These are phyloP conservation scores for Melanomma pulvis-pyrius DNA, from an alignment of 495 filamentous ascomycete genomes.

Conservation along the genomic window DNA sequence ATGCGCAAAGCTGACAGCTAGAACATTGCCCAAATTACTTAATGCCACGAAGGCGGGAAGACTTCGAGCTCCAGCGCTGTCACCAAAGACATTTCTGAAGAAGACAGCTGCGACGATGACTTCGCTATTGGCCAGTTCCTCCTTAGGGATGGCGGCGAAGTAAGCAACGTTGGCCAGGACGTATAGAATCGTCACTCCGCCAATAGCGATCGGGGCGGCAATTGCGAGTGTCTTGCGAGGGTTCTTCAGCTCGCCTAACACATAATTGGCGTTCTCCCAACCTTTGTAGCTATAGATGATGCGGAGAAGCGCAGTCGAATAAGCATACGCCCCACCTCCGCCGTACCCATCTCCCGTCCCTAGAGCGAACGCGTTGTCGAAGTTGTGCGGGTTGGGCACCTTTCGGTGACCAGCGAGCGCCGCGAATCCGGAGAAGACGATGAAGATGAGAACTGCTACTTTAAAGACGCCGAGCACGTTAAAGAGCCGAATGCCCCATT, in stretches of 20 bases:
- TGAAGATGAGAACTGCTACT: slow-evolving; percentile 66
- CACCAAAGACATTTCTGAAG: slow-evolving; percentile 35
- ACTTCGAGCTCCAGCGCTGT: slow-evolving; percentile 30
- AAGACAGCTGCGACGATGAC: slow-evolving; percentile 35
- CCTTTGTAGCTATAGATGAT: slow-evolving; percentile 37
- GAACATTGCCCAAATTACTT: slow-evolving; percentile 34
- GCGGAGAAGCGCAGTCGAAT: slow-evolving; percentile 32
- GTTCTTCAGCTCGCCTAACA: slow-evolving; percentile 32
- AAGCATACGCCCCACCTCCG: slow-evolving; percentile 35
- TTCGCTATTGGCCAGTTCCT: slow-evolving; percentile 28
- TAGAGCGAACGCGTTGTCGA: slow-evolving; percentile 36
- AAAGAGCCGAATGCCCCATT: slow-evolving; percentile 69
- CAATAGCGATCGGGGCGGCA: slow-evolving; percentile 31
- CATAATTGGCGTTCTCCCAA: slow-evolving; percentile 38
- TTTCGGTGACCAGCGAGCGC: slow-evolving; percentile 31
- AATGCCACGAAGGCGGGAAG: slow-evolving; percentile 33
- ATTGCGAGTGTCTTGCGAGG: slow-evolving; percentile 30
- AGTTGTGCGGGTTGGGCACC: slow-evolving; percentile 35
- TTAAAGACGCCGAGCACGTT: slow-evolving; percentile 71
- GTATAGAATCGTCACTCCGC: slow-evolving; percentile 34
- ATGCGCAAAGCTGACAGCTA: slow-evolving; percentile 34
- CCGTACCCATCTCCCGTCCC: slow-evolving; percentile 38
- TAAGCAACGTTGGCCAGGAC: slow-evolving; percentile 36
- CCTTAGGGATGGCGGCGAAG: slow-evolving; percentile 32
- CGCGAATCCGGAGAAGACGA: slow-evolving; percentile 64